A percentile compares a stretch with the other conserved stretches of the same genome.
phyloP scores from a whole-genome alignment of 2,329 filamentous ascomycete genomes.

The Sarocladium brachiariae region DNA sequence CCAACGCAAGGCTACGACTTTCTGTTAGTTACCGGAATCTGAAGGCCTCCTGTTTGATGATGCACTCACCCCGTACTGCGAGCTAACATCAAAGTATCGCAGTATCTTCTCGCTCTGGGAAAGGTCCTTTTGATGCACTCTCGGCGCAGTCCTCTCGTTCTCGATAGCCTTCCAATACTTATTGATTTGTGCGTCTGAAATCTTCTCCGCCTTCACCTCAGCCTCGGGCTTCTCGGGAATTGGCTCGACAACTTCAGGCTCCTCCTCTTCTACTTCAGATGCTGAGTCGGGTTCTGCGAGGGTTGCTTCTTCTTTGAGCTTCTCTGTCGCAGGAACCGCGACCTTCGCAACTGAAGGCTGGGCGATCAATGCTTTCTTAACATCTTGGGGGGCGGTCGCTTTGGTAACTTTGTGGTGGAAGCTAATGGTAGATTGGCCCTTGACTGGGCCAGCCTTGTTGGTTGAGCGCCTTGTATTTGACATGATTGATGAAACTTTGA shows the following conservation, averaged over 20 bases:
- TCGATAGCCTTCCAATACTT: slow-evolving; percentile 75
- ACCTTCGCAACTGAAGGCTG: slow-evolving; percentile 28
- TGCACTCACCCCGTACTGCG: slow-evolving; percentile 79
- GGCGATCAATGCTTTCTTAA: slow-evolving; percentile 34
- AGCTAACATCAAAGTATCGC: slow-evolving; percentile 86
- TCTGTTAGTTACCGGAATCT: slow-evolving; percentile 12
- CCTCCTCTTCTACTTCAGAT: slow-evolving; percentile 18
- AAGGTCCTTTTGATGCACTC: slow-evolving; percentile 73
- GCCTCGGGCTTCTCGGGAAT: slow-evolving; percentile 38
- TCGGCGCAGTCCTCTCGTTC: slow-evolving; percentile 55
- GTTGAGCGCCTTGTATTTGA: slow-evolving; percentile 42
- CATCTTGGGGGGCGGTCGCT: slow-evolving; percentile 34
- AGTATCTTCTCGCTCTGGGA: slow-evolving; percentile 75
- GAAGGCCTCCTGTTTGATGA: not conserved
- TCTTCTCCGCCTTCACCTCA: slow-evolving; percentile 53
- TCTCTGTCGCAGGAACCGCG: slow-evolving; percentile 19
- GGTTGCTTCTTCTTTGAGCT: slow-evolving; percentile 15
- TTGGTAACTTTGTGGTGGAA: slow-evolving; percentile 54
- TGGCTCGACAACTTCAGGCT: slow-evolving; percentile 15
- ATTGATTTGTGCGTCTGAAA: slow-evolving; percentile 63
- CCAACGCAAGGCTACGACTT: slow-evolving; percentile 75
- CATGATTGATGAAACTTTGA: slow-evolving; percentile 29
- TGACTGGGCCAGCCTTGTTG: slow-evolving; percentile 29
- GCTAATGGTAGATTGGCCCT: slow-evolving; percentile 49
- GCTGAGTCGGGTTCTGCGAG: slow-evolving; percentile 13